A percentile compares a stretch with the other conserved stretches of the same genome.
These are phyloP conservation scores for Tolypocladium nubicola DNA, from an alignment of 2,329 filamentous ascomycete genomes.

Conservation along the genomic window DNA sequence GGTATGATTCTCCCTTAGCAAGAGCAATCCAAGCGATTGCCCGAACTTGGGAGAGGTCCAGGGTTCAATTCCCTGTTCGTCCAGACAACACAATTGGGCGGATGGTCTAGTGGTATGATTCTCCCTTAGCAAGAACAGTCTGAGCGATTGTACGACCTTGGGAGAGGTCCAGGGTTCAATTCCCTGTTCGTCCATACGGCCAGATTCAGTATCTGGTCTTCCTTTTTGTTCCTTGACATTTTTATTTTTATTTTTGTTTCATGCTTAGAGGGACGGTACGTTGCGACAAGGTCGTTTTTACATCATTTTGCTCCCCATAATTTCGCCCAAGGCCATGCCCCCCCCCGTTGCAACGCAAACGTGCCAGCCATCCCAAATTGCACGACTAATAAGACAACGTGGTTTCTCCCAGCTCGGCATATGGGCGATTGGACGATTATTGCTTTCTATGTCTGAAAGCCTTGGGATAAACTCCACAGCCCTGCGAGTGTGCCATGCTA, in stretches of 20 bases:
- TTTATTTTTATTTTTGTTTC: background rate
- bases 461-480: background rate
- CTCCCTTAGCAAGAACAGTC: constrained; percentile 18
- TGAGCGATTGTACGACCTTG: constrained; percentile 9
- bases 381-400: too few relatives aligned
- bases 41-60: constrained; percentile 18
- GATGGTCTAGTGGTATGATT: constrained; percentile 24
- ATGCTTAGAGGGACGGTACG: background rate
- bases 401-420: too few relatives aligned
- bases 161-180: constrained; percentile 23
- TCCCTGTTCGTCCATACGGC: constrained; percentile 19
- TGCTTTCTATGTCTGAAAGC: background rate
- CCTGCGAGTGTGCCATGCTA: background rate
- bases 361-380: too few relatives aligned
- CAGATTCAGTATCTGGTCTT: background rate
- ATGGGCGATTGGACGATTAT: too few relatives aligned
- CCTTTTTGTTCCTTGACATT: constrained; percentile 6
- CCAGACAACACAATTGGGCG: constrained; percentile 12
- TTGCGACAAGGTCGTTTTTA: background rate
- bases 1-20: constrained; percentile 24
- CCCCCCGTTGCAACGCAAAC: too few relatives aligned
- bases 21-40: constrained; percentile 9
- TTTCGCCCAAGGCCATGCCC: too few relatives aligned
- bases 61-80: constrained; percentile 24
- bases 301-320: background rate